These are phyloP conservation scores for Neurospora sp. DNA, from an alignment of 495 filamentous ascomycete genomes.

Conservation along the genomic window DNA sequence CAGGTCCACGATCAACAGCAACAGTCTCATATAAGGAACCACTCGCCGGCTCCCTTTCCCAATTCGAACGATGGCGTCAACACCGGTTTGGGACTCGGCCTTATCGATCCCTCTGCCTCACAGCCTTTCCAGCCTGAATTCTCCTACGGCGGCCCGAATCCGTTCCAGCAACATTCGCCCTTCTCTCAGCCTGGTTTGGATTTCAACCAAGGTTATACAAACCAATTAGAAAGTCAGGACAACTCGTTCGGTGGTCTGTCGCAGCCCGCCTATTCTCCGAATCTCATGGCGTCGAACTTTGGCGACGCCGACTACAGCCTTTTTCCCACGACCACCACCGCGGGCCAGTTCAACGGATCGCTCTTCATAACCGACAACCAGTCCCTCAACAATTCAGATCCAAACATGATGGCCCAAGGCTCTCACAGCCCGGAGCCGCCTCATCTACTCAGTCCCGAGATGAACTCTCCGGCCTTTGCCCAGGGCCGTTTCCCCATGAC, in stretches of 20 bases:
- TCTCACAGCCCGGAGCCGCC: constrained; percentile 54
- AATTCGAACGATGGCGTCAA: constrained; percentile 28
- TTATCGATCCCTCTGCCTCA: constrained; percentile 27
- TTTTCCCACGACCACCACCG: constrained; percentile 31
- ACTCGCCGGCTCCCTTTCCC: constrained; percentile 37
- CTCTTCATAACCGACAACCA: constrained; percentile 39
- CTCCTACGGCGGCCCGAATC: constrained; percentile 17
- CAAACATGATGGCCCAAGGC: constrained; percentile 60
- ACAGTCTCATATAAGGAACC: constrained; percentile 42
- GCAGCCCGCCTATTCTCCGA: constrained; percentile 16
- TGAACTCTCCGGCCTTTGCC: constrained; percentile 46
- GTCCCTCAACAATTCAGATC: constrained; percentile 43
- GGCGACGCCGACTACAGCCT: constrained; percentile 43
- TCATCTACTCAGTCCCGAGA: constrained; percentile 58
- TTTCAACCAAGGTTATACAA: constrained; percentile 28
- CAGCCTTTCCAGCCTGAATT: constrained; percentile 29
- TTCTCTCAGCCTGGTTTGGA: constrained; percentile 27
- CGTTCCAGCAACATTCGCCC: constrained; percentile 20
- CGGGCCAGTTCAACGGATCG: constrained; percentile 37
- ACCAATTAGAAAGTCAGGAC: constrained; percentile 25
- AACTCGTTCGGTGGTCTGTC: constrained; percentile 18
- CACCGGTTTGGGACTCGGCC: constrained; percentile 36
- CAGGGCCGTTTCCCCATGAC: constrained; percentile 46
- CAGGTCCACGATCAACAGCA: constrained; percentile 17
- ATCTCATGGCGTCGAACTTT: constrained; percentile 32